Base-by-base conservation (phyloP, 2,329 filamentous ascomycete species). In the Xylariaceae sp. region DNA sequence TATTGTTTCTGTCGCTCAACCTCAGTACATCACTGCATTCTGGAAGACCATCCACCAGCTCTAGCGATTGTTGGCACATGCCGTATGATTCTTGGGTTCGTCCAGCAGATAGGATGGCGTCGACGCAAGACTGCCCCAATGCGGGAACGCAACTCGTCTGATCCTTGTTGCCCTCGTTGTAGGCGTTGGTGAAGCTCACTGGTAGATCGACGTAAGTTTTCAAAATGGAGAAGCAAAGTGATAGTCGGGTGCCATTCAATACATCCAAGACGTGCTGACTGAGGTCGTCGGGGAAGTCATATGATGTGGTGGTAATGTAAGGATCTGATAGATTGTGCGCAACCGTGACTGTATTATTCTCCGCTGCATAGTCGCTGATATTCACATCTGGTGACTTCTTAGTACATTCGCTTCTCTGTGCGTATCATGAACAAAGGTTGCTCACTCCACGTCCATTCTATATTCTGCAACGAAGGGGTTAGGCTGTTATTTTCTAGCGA, bases 391-490 rank as follows among this genome's bases (percentile, higher is more conserved):
- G 27, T 13, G 27, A 7, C 13, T 30, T 13, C 8, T 30, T 30
- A 30, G 27, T 13, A 30, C 13, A 7, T 30, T 30, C 27, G 8
- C 27, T 30, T 30, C 7, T 30, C 27, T 7, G 13, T 8, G 13
- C 13, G 27, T 8, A 8, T 30, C 13, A 13, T 30, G 27, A 30
- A 13, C 8, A 8, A 8, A 8, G 27, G 8, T 30, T 30, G 13
- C 27, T 13, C 13, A 30, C 27, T 7, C 27, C 27, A 30, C 13
- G 27, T 8, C 8, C 7, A 30, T 30, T 30, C 27, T 8, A 30
- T 7, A 30, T 30, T 13, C 27, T 30, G 27, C 7, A 57, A 57
- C 57, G 10, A 55, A 53, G 57, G 58, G 60, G 44, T 50, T 55
- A 47, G 54, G 52, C 52, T 13, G 7, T 8, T 7, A 30, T 13